A percentile compares a stretch with the other conserved stretches of the same genome.
These are phyloP conservation scores for Pichia membranifaciens DNA, from an alignment of 805 yeast genomes.

Conservation along the genomic window DNA sequence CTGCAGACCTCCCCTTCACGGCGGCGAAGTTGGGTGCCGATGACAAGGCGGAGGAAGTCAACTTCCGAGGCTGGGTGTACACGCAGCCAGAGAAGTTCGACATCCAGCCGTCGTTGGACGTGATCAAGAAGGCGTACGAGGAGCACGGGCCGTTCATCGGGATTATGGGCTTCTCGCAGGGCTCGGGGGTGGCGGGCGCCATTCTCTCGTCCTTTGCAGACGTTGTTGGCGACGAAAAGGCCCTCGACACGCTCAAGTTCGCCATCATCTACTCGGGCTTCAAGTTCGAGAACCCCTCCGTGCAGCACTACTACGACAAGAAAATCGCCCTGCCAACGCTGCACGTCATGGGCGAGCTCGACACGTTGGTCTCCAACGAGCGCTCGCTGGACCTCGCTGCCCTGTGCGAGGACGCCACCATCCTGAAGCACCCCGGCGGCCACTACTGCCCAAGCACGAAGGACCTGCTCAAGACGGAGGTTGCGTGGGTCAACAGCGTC, in stretches of 20 bases:
- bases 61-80: conserved; percentile 68
- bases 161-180: conserved; percentile 87
- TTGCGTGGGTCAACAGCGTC: conserved; percentile 30
- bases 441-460: conserved; percentile 93
- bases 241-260: conserved; percentile 50
- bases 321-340: conserved; percentile 39
- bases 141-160: conserved; percentile 83
- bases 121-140: conserved; percentile 43
- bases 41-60: conserved; percentile 32
- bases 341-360: conserved; percentile 81
- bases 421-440: conserved; percentile 86
- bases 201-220: conserved; percentile 54
- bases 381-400: conserved; percentile 59
- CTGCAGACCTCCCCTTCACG: conserved; percentile 70
- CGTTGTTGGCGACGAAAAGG: conserved; percentile 41
- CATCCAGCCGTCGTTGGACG: conserved; percentile 39
- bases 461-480: conserved; percentile 29
- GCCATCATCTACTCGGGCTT: conserved; percentile 71
- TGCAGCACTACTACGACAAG: conserved; percentile 27
- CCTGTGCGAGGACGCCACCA: conserved; percentile 43
- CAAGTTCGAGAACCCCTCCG: conserved; percentile 25
- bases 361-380: conserved; percentile 74
- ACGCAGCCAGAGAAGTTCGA: conserved; percentile 34
- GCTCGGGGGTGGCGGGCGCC: conserved; percentile 81
- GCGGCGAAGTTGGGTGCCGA: conserved; percentile 40